Evolutionary conservation across 1,284 basidiomycete genomes (phyloP).

Genomic region (Mycosarcoma mackinlayi): DNA sequence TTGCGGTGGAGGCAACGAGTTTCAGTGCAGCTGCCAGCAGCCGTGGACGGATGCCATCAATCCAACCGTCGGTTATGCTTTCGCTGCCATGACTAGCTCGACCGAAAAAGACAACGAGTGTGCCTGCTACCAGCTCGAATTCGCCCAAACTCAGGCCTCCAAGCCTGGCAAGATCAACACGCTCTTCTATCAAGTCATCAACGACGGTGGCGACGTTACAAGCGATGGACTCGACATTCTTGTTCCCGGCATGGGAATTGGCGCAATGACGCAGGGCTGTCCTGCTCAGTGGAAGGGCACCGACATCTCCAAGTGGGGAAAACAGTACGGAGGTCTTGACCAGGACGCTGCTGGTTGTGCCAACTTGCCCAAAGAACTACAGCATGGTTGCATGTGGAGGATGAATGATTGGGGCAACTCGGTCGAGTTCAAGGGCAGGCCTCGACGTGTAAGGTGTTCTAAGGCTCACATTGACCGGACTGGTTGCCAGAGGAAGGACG

Average conservation of each 20-base stretch:
- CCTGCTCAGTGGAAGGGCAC: conserved; percentile 23
- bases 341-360: conserved; percentile 18
- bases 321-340: conserved; percentile 40
- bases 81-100: conserved; percentile 28
- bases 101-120: conserved; percentile 23
- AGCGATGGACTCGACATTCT: conserved; percentile 38
- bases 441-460: conserved; percentile 29
- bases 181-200: conserved; percentile 44
- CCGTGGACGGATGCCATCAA: conserved; percentile 36
- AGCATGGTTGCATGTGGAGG: conserved; percentile 37
- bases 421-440: conserved; percentile 14
- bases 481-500: conserved; percentile 45
- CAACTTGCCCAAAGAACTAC: conserved; percentile 32
- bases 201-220: conserved; percentile 29
- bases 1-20: conserved; percentile 38
- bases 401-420: conserved; percentile 41
- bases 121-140: conserved; percentile 33
- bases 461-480: conserved; percentile 43
- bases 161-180: conserved; percentile 31
- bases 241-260: conserved; percentile 41
- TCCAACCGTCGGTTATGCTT: conserved; percentile 27
- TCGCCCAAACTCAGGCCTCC: conserved; percentile 5
- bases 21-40: conserved; percentile 45
- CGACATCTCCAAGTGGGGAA: conserved; percentile 33
- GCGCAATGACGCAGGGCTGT: conserved; percentile 27